Evolutionary conservation across 2,329 filamentous ascomycete genomes (phyloP), one percentile per base, ranked within the genome.

Genomic region (Neonectria hederae): DNA sequence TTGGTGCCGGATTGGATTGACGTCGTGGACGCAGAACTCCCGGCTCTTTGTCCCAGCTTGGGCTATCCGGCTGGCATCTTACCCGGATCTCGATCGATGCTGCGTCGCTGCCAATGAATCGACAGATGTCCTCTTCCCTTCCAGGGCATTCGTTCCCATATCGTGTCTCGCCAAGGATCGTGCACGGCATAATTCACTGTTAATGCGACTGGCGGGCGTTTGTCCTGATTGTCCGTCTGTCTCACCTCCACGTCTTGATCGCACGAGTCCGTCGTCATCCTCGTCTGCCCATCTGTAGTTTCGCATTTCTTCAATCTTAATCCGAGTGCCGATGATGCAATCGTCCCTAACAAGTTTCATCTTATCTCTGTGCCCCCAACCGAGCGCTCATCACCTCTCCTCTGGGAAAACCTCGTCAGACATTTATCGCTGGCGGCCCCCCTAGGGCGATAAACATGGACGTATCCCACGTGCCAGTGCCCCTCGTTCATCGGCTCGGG

Each of bases 401-500:
- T 65, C 40, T 40, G 10, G 63, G 67, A 54, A 60, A 38, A 38
- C 14, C 24, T 22, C 51, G 17, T 40, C 60, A 71, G 71, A 69
- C 68, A 66, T 72, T 69, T 63, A 8, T 8, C 51, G 14, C n/a
- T 11, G n/a, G n/a, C 22, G 42, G 24, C 38, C 26, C 46, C 17
- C 35, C 14, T 38, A 8, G 26, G 56, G 26, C 32, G 45, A 53
- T 63, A 46, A 60, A 68, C 38, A 38, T 17, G 35, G 35, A 38
- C 61, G 54, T 49, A 63, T 46, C 57, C 56, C 70, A 69, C 70
- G 70, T 70, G 60, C 65, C 51, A 38, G 32, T 26, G 40, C 38
- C 38, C 17, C 9, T 21, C 46, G 28, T 49, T 28, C n/a, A 19
- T 40, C 57, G 38, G 35, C 46, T 52, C 38, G 35, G 42, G 30